Conservation (phyloP, 208 protist species). For the Trypanosoma brucei region DNA sequence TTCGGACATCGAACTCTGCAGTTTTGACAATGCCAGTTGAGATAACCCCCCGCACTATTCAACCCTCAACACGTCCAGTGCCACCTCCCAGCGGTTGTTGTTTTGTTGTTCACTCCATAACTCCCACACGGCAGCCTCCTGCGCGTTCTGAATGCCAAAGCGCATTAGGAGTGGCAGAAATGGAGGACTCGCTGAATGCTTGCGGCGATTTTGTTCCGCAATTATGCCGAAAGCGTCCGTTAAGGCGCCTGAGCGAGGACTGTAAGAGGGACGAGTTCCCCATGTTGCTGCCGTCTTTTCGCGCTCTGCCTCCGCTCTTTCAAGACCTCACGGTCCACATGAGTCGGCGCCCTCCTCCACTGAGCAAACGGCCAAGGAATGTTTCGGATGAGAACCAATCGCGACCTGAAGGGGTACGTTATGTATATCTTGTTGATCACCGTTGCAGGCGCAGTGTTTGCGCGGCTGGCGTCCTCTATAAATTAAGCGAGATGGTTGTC, state of each 20-base stretch:
- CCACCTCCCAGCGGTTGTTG: no score
- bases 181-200: no score
- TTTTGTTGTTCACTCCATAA: no score
- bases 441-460: slow-evolving; percentile 38
- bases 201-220: not conserved
- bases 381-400: not conserved
- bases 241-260: not conserved
- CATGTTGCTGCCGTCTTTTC: slow-evolving; percentile 3
- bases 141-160: no score
- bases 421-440: slow-evolving; percentile 52
- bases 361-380: not conserved
- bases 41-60: no score
- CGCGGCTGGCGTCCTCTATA: slow-evolving; percentile 24
- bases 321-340: not conserved
- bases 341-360: slow-evolving; percentile 9
- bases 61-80: no score
- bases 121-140: no score
- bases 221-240: not conserved
- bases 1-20: no score
- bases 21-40: no score
- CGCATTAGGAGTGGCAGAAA: no score
- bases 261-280: not conserved
- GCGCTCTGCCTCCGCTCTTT: slow-evolving; percentile 2
- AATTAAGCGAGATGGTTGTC: slow-evolving; percentile 43
- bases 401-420: slow-evolving; percentile 10